Percentiles rank a stretch among this genome's conserved stretches.
These are phyloP conservation scores for Backusella tarrabulga DNA, from an alignment of 192 early-diverging fungal genomes.

Conservation along the genomic window DNA sequence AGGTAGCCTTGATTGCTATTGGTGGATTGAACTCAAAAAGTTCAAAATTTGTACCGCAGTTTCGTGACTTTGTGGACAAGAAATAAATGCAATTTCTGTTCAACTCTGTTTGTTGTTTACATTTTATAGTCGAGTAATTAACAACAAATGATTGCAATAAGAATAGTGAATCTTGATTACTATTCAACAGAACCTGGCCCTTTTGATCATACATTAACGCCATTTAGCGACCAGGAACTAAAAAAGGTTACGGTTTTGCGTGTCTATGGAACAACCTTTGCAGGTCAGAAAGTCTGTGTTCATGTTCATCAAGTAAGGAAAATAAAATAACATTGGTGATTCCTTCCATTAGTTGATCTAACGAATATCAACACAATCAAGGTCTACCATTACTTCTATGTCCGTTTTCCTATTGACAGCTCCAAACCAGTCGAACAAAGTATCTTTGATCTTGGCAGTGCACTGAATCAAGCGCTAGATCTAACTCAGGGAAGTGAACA, in stretches of 20 bases:
- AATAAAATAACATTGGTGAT: slow-evolving; percentile 11
- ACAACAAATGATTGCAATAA: slow-evolving; percentile 28
- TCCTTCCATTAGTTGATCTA: not conserved
- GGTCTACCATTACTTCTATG: slow-evolving; percentile 81
- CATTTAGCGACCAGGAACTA: slow-evolving; percentile 39
- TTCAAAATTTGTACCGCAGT: too few relatives aligned
- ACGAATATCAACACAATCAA: slow-evolving; percentile 11
- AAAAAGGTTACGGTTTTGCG: slow-evolving; percentile 71
- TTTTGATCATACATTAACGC: slow-evolving; percentile 32
- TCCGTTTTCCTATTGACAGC: slow-evolving; percentile 59
- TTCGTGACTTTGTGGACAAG: not conserved
- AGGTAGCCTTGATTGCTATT: not conserved
- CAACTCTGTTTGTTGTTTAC: not conserved
- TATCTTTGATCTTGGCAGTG: slow-evolving; percentile 54
- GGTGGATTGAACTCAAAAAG: not conserved
- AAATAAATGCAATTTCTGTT: not conserved
- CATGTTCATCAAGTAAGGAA: slow-evolving; percentile 75
- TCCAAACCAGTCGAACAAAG: slow-evolving; percentile 28
- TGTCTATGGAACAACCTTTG: slow-evolving; percentile 72
- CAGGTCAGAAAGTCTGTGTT: slow-evolving; percentile 74
- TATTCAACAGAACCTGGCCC: slow-evolving; percentile 49
- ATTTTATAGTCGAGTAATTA: not conserved
- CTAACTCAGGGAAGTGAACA: slow-evolving; percentile 40
- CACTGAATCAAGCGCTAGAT: slow-evolving; percentile 70
- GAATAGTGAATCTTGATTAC: slow-evolving; percentile 67